phyloP scores from a whole-genome alignment of 2,329 filamentous ascomycete genomes.

The Fusarium clavum region DNA sequence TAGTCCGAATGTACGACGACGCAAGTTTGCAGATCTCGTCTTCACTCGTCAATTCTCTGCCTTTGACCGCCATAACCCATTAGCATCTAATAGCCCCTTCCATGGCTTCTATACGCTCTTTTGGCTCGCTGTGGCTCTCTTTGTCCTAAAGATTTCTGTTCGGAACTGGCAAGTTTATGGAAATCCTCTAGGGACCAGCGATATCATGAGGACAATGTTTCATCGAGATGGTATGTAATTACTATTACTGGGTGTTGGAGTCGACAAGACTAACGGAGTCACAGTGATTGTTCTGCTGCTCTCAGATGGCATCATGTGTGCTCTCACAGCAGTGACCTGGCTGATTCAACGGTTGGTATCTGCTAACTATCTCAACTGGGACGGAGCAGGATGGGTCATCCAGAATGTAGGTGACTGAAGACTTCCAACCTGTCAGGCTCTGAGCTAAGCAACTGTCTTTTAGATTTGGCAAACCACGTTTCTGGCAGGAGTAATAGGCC shows the following conservation, averaged over 20 bases:
- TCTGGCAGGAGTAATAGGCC: slow-evolving; percentile 69
- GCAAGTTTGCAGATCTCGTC: slow-evolving; percentile 63
- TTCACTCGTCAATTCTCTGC: slow-evolving; percentile 80
- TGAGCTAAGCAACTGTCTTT: not conserved
- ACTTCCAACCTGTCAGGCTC: not conserved
- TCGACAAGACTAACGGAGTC: slow-evolving; percentile 4
- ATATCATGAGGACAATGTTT: slow-evolving; percentile 78
- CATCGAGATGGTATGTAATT: slow-evolving; percentile 56
- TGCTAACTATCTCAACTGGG: slow-evolving; percentile 74
- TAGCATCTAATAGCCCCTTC: slow-evolving; percentile 74
- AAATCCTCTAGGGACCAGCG: slow-evolving; percentile 75
- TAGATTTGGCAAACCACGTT: slow-evolving; percentile 76
- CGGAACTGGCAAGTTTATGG: slow-evolving; percentile 77
- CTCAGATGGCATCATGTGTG: slow-evolving; percentile 78
- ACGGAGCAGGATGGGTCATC: slow-evolving; percentile 75
- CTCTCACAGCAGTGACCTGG: slow-evolving; percentile 72
- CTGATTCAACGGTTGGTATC: slow-evolving; percentile 71
- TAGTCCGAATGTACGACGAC: slow-evolving; percentile 25
- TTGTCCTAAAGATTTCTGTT: slow-evolving; percentile 74
- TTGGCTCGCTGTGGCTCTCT: slow-evolving; percentile 76
- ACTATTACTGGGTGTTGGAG: not conserved
- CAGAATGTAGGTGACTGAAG: slow-evolving; percentile 66
- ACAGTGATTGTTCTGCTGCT: slow-evolving; percentile 65
- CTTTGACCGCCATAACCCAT: slow-evolving; percentile 78
- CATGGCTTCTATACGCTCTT: slow-evolving; percentile 84